Evolutionary conservation across 306 rosid genomes (phyloP).

Genomic region (Dryas drummondii): DNA sequence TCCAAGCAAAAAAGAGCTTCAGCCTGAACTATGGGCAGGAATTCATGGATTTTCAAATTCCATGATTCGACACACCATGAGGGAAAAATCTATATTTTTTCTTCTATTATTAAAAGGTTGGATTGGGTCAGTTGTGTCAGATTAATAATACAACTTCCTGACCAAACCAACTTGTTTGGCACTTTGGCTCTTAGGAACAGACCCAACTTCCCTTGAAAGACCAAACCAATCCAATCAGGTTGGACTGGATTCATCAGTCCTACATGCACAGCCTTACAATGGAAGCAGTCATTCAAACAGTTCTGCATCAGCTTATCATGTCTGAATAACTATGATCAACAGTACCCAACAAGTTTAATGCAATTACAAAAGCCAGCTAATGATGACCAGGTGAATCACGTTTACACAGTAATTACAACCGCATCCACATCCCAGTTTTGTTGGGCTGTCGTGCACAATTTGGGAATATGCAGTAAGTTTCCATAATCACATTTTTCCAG

Average conservation of each 20-base stretch:
- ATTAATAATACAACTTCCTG: not conserved
- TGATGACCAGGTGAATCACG: not conserved
- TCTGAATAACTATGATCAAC: not conserved
- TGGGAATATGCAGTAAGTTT: too few relatives aligned
- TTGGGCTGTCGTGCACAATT: too few relatives aligned
- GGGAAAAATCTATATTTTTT: too few relatives aligned
- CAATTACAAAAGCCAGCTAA: not conserved
- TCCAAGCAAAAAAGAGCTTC: too few relatives aligned
- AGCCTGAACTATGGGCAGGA: too few relatives aligned
- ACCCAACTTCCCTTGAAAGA: too few relatives aligned
- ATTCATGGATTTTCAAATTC: too few relatives aligned
- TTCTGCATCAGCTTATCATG: not conserved
- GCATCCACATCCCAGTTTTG: not conserved
- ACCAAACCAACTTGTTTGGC: not conserved
- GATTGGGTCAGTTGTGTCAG: not conserved
- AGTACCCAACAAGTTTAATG: not conserved
- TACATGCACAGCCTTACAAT: not conserved
- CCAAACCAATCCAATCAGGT: too few relatives aligned
- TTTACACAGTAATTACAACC: not conserved
- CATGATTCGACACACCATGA: too few relatives aligned
- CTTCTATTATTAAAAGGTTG: not conserved
- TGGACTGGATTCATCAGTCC: not conserved
- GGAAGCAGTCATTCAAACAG: not conserved
- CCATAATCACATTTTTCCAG: too few relatives aligned
- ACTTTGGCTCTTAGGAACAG: too few relatives aligned